Percentiles rank a stretch among this genome's conserved stretches.
These are phyloP conservation scores for Helotiales sp. DNA, from an alignment of 2,329 filamentous ascomycete genomes.

Conservation along the genomic window DNA sequence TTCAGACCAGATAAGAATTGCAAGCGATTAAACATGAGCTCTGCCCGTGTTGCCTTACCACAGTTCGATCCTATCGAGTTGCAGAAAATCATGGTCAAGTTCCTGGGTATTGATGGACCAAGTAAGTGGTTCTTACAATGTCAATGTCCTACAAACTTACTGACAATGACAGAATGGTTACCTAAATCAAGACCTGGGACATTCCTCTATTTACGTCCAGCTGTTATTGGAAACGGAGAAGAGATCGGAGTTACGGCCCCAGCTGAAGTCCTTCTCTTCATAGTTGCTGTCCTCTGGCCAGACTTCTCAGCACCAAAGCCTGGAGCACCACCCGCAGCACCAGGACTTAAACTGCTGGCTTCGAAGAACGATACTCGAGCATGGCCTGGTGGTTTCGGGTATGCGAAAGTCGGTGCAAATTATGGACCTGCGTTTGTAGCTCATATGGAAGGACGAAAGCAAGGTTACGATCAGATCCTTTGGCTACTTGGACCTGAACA, in stretches of 20 bases:
- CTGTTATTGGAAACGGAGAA: conserved; percentile 79
- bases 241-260: conserved; percentile 80
- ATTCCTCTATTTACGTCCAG: conserved; percentile 84
- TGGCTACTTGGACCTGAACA: conserved; percentile 79
- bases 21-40: conserved; percentile 50
- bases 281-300: conserved; percentile 66
- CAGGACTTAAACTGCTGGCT: conserved; percentile 73
- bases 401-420: conserved; percentile 90
- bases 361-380: conserved; percentile 80
- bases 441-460: conserved; percentile 67
- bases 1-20: conserved; percentile 62
- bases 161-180: conserved; percentile 62
- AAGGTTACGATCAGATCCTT: conserved; percentile 84
- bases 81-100: conserved; percentile 68
- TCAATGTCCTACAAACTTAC: neutral
- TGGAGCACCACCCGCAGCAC: conserved; percentile 40
- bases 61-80: conserved; percentile 71
- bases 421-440: conserved; percentile 83
- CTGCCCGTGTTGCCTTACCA: conserved; percentile 70
- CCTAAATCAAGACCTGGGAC: conserved; percentile 65
- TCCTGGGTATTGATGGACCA: conserved; percentile 71
- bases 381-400: conserved; percentile 92
- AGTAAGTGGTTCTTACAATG: conserved; percentile 19
- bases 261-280: conserved; percentile 79
- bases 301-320: conserved; percentile 33